Conservation (phyloP, 75 land plant species). For the Cunninghamia lanceolata region DNA sequence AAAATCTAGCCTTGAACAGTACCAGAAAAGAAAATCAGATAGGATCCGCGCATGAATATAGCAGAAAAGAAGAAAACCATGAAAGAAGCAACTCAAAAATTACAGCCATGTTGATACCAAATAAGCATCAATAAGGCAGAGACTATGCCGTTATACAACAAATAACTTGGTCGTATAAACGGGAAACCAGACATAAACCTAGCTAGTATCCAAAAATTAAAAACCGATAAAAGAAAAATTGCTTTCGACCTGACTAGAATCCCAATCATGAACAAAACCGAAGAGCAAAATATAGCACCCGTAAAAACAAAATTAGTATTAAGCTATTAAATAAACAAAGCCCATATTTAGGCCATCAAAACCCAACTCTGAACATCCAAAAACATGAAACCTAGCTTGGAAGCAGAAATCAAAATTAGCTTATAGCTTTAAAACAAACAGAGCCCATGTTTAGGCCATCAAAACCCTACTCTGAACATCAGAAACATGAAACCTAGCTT, state of each 20-base stretch:
- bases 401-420: background rate
- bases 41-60: background rate
- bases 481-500: background rate
- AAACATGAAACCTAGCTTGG: background rate
- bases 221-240: background rate
- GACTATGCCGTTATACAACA: too few species aligned
- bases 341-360: too few species aligned
- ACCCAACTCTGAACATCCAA: background rate
- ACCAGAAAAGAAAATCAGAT: background rate
- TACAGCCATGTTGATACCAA: background rate
- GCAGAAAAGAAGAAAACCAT: background rate
- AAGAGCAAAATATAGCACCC: too few species aligned
- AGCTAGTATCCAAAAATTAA: background rate
- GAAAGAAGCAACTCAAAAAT: background rate
- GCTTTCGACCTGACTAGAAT: too few species aligned
- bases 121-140: background rate
- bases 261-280: too few species aligned
- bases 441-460: background rate
- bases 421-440: background rate
- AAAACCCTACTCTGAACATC: background rate
- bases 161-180: too few species aligned
- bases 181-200: too few species aligned
- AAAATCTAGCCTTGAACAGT: background rate
- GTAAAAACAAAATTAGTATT: too few species aligned
- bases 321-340: too few species aligned